Evolutionary conservation across 1,139 yeast species (phyloP).

Genomic region (Blastobotrys arbuscula): DNA sequence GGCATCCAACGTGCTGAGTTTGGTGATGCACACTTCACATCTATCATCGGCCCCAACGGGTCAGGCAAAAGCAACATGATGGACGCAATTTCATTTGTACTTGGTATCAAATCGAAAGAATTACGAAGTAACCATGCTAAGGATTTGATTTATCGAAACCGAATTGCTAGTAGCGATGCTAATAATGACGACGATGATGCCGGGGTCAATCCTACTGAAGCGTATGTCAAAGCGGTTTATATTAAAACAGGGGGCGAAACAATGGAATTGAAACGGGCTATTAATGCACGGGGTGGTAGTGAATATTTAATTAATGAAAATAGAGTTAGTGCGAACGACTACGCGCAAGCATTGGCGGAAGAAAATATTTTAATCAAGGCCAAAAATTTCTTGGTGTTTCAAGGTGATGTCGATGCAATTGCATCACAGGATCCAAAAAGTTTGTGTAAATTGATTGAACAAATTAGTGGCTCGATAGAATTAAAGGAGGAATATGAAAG

Average conservation of each 20-base stretch:
- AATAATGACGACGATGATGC: conserved; percentile 19
- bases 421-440: conserved; percentile 84
- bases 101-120: conserved; percentile 76
- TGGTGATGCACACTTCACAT: conserved; percentile 77
- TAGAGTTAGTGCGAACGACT: conserved; percentile 59
- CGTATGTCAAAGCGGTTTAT: conserved; percentile 79
- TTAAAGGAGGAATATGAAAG: conserved; percentile 61
- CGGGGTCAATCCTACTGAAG: conserved; percentile 48
- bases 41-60: conserved; percentile 97
- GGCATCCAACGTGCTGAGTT: conserved; percentile 75
- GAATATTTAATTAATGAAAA: conserved; percentile 64
- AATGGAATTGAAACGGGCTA: conserved; percentile 26
- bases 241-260: conserved; percentile 47
- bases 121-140: conserved; percentile 67
- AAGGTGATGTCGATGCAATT: conserved; percentile 92
- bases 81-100: conserved; percentile 96
- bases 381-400: conserved; percentile 86
- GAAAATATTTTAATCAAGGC: conserved; percentile 88
- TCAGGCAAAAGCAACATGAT: conserved; percentile 97
- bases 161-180: conserved; percentile 34
- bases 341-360: conserved; percentile 58
- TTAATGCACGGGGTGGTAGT: conserved; percentile 47
- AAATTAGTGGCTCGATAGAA: conserved; percentile 76
- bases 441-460: conserved; percentile 68
- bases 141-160: conserved; percentile 79